These are phyloP conservation scores for Umbelopsis sp. DNA, from an alignment of 371 early-diverging fungal genomes.

Conservation along the genomic window DNA sequence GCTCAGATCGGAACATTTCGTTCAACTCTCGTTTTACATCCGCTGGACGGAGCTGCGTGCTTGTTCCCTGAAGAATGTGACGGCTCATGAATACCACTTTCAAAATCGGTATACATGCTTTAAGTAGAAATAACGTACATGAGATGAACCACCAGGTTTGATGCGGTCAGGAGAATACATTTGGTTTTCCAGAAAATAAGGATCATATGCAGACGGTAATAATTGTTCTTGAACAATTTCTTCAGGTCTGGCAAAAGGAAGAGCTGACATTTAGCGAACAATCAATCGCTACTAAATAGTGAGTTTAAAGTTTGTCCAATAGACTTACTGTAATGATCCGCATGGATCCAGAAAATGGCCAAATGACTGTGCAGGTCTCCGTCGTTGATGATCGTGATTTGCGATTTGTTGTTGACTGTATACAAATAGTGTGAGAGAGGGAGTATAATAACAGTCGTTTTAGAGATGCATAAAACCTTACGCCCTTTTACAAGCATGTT, in stretches of 20 bases:
- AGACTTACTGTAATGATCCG: constrained; percentile 41
- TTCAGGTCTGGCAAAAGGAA: constrained; percentile 22
- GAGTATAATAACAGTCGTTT: neutral
- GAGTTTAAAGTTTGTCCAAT: neutral
- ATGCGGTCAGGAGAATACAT: constrained; percentile 64
- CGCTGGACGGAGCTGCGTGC: constrained; percentile 66
- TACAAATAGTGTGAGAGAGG: too few relatives aligned
- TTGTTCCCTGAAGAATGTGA: constrained; percentile 54
- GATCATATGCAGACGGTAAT: constrained; percentile 46
- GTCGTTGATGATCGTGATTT: constrained; percentile 35
- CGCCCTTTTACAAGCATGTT: neutral
- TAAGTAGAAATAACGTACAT: constrained; percentile 41
- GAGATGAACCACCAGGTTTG: constrained; percentile 65
- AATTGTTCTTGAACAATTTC: constrained; percentile 14
- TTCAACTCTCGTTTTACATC: constrained; percentile 71
- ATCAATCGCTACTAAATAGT: neutral
- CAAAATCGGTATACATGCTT: neutral
- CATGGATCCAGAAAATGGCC: constrained; percentile 47
- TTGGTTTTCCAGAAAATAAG: constrained; percentile 68
- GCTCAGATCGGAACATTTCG: constrained; percentile 76
- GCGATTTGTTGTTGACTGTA: constrained; percentile 48
- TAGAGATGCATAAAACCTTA: too few relatives aligned
- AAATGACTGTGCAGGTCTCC: constrained; percentile 46
- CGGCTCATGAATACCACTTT: too few relatives aligned
- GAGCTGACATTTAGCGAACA: neutral